These are phyloP conservation scores for Neocallimastix lanati DNA, from an alignment of 192 early-diverging fungal genomes.

Conservation along the genomic window DNA sequence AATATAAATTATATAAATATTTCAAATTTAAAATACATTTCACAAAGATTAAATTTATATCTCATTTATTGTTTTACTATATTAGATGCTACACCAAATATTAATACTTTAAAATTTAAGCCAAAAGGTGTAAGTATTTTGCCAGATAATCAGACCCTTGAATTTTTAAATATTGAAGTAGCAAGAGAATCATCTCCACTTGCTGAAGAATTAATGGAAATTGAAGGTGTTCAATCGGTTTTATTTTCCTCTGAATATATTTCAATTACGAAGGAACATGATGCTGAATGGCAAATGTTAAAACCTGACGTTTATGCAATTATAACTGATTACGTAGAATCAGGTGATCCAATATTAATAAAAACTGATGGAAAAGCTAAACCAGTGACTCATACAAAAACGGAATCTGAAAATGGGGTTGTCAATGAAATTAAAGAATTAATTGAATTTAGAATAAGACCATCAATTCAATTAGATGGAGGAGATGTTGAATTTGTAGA, in stretches of 20 bases:
- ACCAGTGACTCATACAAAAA: constrained; percentile 7
- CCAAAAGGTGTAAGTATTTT: constrained; percentile 74
- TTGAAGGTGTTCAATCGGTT: constrained; percentile 79
- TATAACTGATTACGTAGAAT: constrained; percentile 86
- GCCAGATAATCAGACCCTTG: constrained; percentile 38
- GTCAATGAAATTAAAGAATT: constrained; percentile 82
- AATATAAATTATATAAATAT: too few relatives aligned
- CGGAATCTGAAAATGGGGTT: constrained; percentile 2
- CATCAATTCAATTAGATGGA: constrained; percentile 88
- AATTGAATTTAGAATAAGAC: constrained; percentile 82
- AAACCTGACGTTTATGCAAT: constrained; percentile 91
- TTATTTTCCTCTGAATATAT: constrained; percentile 90
- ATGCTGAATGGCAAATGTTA: constrained; percentile 89
- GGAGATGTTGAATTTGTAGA: constrained; percentile 96
- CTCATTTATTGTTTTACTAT: neutral
- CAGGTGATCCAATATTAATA: constrained; percentile 58
- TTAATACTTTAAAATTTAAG: constrained; percentile 89
- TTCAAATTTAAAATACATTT: too few relatives aligned
- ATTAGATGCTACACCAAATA: constrained; percentile 70
- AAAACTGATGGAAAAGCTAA: constrained; percentile 20
- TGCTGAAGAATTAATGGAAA: constrained; percentile 72
- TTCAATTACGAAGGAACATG: constrained; percentile 76
- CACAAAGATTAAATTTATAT: too few relatives aligned
- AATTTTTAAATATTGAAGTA: constrained; percentile 60
- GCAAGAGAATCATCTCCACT: constrained; percentile 57